Conservation (phyloP, 352 stramenopile genomes). For the Pythium dissotocum region DNA sequence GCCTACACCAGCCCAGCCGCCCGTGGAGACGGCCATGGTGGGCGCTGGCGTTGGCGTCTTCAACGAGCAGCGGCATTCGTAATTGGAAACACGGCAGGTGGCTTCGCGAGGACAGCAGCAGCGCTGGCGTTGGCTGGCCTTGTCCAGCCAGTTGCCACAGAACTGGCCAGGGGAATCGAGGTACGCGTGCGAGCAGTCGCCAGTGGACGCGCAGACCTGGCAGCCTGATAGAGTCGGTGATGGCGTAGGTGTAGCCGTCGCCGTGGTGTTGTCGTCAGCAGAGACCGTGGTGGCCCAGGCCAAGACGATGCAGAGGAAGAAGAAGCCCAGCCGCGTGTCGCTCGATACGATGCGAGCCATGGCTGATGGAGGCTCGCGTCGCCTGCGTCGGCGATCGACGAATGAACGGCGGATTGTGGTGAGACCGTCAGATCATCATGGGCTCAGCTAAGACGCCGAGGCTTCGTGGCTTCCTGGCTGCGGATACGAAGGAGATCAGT, state of each 20-base stretch:
- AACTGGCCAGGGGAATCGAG: constrained; percentile 26
- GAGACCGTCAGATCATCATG: not conserved
- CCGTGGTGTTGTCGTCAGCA: not conserved
- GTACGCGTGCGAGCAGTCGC: constrained; percentile 33
- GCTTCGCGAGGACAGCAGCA: constrained; percentile 35
- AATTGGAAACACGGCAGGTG: constrained; percentile 20
- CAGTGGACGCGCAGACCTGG: constrained; percentile 24
- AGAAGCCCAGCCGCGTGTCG: constrained; percentile 2
- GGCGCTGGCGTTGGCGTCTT: not conserved
- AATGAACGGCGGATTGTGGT: not conserved
- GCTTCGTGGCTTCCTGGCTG: not conserved
- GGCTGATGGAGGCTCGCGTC: not conserved
- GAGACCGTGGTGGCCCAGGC: not conserved
- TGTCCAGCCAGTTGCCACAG: constrained; percentile 36
- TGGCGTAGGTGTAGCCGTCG: not conserved
- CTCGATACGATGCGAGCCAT: not conserved
- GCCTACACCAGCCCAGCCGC: constrained; percentile 15
- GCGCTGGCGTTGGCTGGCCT: constrained; percentile 18
- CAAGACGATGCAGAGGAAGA: not conserved
- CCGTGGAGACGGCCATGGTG: not conserved
- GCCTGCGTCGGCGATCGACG: not conserved
- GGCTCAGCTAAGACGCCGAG: not conserved
- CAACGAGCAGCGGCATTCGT: constrained; percentile 19
- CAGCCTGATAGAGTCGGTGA: constrained; percentile 22
- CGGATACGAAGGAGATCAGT: not conserved